Conservation (phyloP, 179 eudicot genomes). For the Silene noctiflora region DNA sequence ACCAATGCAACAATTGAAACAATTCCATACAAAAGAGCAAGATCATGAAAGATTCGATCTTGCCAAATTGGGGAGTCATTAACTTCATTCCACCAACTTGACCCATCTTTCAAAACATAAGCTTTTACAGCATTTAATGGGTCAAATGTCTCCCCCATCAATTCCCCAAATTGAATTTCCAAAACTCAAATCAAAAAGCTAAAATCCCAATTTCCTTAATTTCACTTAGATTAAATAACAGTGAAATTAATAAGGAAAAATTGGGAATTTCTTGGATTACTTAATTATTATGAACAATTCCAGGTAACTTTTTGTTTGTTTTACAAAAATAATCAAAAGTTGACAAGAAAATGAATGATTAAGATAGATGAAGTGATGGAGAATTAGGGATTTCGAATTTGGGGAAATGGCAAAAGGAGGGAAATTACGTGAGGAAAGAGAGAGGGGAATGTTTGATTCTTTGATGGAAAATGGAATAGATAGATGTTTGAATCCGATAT, state of each 20-base stretch:
- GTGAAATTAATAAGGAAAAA: not conserved
- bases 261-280: not conserved
- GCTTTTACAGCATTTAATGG: constrained; percentile 46
- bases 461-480: constrained; percentile 5
- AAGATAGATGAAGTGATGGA: not conserved
- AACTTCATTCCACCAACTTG: constrained; percentile 68
- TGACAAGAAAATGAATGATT: not conserved
- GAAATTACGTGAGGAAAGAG: constrained; percentile 17
- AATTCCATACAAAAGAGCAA: constrained; percentile 72
- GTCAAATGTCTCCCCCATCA: constrained; percentile 40
- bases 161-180: not conserved
- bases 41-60: constrained; percentile 72
- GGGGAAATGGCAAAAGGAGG: not conserved
- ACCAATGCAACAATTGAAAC: constrained; percentile 76
- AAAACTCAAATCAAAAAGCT: not conserved
- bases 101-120: constrained; percentile 42
- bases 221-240: not conserved
- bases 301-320: too few relatives aligned
- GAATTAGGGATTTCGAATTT: not conserved
- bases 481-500: not conserved
- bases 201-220: not conserved
- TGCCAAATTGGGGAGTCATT: constrained; percentile 73
- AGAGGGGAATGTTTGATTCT: constrained; percentile 11
- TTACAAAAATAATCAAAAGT: not conserved
- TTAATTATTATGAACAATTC: too few relatives aligned